Percentiles rank a stretch among this genome's conserved stretches.
Evolutionary conservation across 345 rosid genomes (phyloP).

Genomic region (Raphanus raphanistrum): DNA sequence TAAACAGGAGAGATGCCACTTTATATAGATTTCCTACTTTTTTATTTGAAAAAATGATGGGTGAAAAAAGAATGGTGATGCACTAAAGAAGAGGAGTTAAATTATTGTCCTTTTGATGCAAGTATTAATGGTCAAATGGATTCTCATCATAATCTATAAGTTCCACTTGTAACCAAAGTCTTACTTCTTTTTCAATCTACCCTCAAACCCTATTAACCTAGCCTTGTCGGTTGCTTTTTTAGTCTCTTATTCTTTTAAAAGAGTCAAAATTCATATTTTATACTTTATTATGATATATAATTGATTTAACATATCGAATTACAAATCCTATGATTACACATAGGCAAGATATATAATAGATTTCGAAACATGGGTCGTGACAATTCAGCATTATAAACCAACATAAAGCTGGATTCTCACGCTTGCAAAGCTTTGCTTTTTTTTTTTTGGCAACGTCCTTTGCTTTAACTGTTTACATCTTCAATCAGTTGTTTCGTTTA

Average conservation of each 20-base stretch:
- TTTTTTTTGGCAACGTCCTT: too few species aligned
- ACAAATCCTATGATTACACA: conserved; percentile 25
- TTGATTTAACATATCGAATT: conserved; percentile 30
- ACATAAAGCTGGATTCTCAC: conserved; percentile 30
- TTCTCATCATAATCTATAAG: conserved; percentile 41
- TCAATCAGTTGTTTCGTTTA: neutral
- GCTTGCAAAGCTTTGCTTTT: conserved; percentile 33
- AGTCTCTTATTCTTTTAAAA: neutral
- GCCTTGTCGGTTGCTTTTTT: conserved; percentile 40
- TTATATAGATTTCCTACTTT: neutral
- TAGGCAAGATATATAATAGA: conserved; percentile 10
- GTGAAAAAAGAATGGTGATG: conserved; percentile 14
- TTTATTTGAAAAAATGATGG: conserved; percentile 17
- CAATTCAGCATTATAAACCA: conserved; percentile 12
- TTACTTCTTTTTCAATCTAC: conserved; percentile 38
- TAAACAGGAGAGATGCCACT: neutral
- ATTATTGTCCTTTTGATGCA: conserved; percentile 34
- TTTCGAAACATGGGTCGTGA: conserved; percentile 8
- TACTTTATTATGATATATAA: neutral
- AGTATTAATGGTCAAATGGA: conserved; percentile 32
- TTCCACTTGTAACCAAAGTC: conserved; percentile 39
- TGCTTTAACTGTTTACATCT: neutral
- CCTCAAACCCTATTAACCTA: conserved; percentile 31
- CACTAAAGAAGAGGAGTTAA: conserved; percentile 30
- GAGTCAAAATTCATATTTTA: neutral